A percentile compares a stretch with the other conserved stretches of the same genome.
phyloP scores from a whole-genome alignment of 2,329 filamentous ascomycete genomes.

The Talaromyces verruculosus region DNA sequence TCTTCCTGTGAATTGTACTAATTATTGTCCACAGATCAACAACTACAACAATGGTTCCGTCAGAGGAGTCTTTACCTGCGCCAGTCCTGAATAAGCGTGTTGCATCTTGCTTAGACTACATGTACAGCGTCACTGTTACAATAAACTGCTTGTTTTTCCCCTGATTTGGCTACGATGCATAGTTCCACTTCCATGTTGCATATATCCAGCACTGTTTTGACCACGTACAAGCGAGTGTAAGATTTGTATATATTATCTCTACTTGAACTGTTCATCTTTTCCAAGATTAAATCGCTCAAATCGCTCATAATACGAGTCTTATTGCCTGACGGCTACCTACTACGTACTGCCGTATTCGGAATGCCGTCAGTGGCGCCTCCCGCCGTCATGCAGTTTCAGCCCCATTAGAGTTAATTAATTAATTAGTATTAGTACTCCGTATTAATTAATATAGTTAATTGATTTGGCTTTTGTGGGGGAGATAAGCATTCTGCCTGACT shows the following conservation, averaged over 20 bases:
- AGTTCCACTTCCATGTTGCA: not conserved
- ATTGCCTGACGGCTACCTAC: not conserved
- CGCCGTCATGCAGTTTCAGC: not conserved
- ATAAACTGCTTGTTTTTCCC: not conserved
- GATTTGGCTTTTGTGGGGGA: not conserved
- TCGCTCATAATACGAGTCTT: not conserved
- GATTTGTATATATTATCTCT: not conserved
- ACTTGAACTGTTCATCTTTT: not conserved
- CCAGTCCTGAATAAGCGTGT: not conserved
- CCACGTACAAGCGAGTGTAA: conserved; percentile 2
- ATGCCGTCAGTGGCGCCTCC: not conserved
- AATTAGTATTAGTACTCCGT: too few relatives aligned
- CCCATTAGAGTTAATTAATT: not conserved
- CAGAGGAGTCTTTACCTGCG: conserved; percentile 17
- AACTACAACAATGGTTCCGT: conserved; percentile 15
- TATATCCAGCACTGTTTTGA: not conserved
- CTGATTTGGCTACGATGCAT: not conserved
- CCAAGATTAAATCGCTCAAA: not conserved
- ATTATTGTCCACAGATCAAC: conserved; percentile 2
- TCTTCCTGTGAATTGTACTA: not conserved
- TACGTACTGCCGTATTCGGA: not conserved
- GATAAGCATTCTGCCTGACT: not conserved
- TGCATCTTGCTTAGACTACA: not conserved
- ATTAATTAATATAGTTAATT: not conserved
- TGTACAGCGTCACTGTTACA: not conserved